phyloP scores from a whole-genome alignment of 2,329 filamentous ascomycete genomes.

The Drechslerella coelobrocha region DNA sequence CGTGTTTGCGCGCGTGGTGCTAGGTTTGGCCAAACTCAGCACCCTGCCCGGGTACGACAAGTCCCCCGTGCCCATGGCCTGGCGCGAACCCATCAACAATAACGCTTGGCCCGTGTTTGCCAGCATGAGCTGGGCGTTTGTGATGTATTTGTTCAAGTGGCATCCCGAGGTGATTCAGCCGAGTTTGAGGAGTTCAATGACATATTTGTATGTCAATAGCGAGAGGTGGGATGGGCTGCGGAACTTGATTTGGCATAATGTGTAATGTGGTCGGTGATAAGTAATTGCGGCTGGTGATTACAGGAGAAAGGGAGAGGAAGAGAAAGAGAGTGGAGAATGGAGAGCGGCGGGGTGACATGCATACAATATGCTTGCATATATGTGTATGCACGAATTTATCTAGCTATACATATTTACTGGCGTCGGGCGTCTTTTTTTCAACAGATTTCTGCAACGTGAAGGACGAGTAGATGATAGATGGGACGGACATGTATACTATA shows the following conservation, averaged over 20 bases:
- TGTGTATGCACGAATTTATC: no score
- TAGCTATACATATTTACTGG: slow-evolving; percentile 6
- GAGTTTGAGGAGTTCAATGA: slow-evolving; percentile 93
- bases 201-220: slow-evolving; percentile 90
- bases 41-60: slow-evolving; percentile 62
- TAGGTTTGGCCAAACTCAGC: slow-evolving; percentile 82
- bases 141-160: slow-evolving; percentile 95
- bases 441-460: slow-evolving; percentile 1
- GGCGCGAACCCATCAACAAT: slow-evolving; percentile 49
- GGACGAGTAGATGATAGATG: slow-evolving; percentile 25
- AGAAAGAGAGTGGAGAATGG: no score
- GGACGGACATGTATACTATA: slow-evolving; percentile 36
- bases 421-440: slow-evolving; percentile 38
- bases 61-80: slow-evolving; percentile 29
- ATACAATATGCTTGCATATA: no score
- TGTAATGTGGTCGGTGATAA: slow-evolving; percentile 57
- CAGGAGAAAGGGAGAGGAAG: background rate
- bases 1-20: slow-evolving; percentile 87
- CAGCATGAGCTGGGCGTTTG: slow-evolving; percentile 83
- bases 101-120: slow-evolving; percentile 95
- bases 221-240: slow-evolving; percentile 86
- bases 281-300: background rate
- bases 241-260: slow-evolving; percentile 87
- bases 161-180: slow-evolving; percentile 90
- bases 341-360: no score